Conservation (phyloP, 768 basidiomycete genomes). For the Asterophora parasitica region DNA sequence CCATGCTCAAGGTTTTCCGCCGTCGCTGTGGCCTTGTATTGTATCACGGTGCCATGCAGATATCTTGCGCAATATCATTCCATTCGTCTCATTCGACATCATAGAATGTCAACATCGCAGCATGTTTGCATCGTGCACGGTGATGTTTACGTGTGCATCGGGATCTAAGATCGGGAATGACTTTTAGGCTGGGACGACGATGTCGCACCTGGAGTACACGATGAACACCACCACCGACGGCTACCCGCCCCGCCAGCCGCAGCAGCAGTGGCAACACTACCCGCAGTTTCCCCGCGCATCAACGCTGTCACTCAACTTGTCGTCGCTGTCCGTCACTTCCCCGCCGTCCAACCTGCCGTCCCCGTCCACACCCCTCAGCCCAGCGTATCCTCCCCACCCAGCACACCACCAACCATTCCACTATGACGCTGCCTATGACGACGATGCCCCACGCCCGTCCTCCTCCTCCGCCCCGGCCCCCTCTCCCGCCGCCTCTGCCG, state of each 20-base stretch:
- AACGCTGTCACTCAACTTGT: slow-evolving; percentile 62
- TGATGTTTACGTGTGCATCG: slow-evolving; percentile 1
- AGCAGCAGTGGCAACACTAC: slow-evolving; percentile 12
- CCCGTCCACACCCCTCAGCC: slow-evolving; percentile 60
- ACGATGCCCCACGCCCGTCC: slow-evolving; percentile 22
- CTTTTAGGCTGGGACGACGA: background rate
- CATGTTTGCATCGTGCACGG: no score
- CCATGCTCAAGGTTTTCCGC: no score
- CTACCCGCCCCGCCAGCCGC: slow-evolving; percentile 13
- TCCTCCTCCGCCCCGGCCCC: slow-evolving; percentile 16
- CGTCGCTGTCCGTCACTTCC: slow-evolving; percentile 59
- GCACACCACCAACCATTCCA: slow-evolving; percentile 5
- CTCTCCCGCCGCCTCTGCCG: slow-evolving; percentile 43
- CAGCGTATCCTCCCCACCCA: slow-evolving; percentile 3
- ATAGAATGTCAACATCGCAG: no score
- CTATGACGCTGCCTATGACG: slow-evolving; percentile 20
- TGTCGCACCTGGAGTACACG: slow-evolving; percentile 12
- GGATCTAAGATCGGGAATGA: slow-evolving; percentile 17
- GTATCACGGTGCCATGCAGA: no score
- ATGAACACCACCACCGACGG: slow-evolving; percentile 5
- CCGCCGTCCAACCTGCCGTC: slow-evolving; percentile 55
- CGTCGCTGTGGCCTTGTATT: no score
- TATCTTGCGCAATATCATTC: no score
- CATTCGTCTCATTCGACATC: no score
- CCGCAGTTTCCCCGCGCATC: slow-evolving; percentile 15